These are phyloP conservation scores for Ganoderma lingzhi DNA, from an alignment of 1,284 basidiomycete species.

Conservation along the genomic window DNA sequence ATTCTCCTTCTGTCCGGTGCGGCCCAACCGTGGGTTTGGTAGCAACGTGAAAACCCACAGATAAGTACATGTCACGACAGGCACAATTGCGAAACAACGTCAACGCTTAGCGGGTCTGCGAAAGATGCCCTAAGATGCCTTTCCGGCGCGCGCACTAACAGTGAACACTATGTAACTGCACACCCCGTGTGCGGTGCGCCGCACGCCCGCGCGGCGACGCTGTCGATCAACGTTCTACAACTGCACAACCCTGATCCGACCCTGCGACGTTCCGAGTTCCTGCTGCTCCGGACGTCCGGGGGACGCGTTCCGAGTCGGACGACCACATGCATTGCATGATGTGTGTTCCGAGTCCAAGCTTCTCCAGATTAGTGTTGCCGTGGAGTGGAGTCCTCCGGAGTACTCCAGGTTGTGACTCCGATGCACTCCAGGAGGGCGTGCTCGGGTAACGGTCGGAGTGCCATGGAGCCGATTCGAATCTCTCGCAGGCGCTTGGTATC, in stretches of 20 bases:
- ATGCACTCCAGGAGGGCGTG: too few species aligned
- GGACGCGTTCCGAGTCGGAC: conserved; percentile 6
- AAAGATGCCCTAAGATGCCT: too few species aligned
- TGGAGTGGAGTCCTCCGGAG: too few species aligned
- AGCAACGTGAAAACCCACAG: neutral
- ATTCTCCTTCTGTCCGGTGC: neutral
- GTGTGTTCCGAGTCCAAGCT: neutral
- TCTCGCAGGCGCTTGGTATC: too few species aligned
- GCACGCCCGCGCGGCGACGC: neutral
- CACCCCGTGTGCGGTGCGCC: neutral
- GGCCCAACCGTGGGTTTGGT: neutral
- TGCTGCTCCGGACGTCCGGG: neutral
- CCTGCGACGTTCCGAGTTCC: neutral
- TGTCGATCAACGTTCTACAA: neutral
- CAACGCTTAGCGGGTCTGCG: neutral
- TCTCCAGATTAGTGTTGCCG: too few species aligned
- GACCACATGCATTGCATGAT: neutral
- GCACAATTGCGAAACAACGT: neutral
- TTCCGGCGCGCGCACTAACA: neutral
- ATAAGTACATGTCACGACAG: too few species aligned
- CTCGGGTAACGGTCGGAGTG: too few species aligned
- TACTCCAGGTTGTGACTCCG: too few species aligned
- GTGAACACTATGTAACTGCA: neutral
- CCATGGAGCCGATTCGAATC: too few species aligned
- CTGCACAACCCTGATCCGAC: neutral